Percentiles rank a stretch among this genome's conserved stretches.
These are phyloP conservation scores for Pleodorina starrii DNA, from an alignment of 139 green algal species.

Conservation along the genomic window DNA sequence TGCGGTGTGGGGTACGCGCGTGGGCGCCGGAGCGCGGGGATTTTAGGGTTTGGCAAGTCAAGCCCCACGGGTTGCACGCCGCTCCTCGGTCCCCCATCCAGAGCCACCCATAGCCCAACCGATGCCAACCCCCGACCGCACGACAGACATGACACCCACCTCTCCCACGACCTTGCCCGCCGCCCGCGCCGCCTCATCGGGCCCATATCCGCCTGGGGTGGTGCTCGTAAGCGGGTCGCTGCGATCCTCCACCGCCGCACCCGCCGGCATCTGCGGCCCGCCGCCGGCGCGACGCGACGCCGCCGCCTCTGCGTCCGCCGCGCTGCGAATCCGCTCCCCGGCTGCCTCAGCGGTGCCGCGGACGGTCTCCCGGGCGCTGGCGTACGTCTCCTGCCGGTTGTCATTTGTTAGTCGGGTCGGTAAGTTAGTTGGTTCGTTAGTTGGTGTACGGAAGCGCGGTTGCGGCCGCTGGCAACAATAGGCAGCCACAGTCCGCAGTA, in stretches of 20 bases:
- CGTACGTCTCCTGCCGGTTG: not conserved
- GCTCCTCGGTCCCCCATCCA: too few species aligned
- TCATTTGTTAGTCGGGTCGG: too few species aligned
- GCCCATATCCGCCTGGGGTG: not conserved
- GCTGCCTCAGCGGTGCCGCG: not conserved
- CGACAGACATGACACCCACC: too few species aligned
- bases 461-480: not conserved
- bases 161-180: slow-evolving; percentile 18
- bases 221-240: not conserved
- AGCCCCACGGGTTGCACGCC: too few species aligned
- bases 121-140: too few species aligned
- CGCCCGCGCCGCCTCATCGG: not conserved
- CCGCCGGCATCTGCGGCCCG: not conserved
- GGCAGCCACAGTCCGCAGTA: too few species aligned
- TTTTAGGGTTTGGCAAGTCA: too few species aligned
- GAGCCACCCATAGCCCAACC: too few species aligned
- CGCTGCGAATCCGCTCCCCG: slow-evolving; percentile 2
- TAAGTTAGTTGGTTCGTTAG: too few species aligned
- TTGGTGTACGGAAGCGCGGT: not conserved
- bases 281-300: not conserved
- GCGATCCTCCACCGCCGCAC: not conserved
- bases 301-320: not conserved
- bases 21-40: too few species aligned
- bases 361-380: not conserved
- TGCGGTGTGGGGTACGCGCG: too few species aligned